A percentile compares a stretch with the other conserved stretches of the same genome.
phyloP scores from a whole-genome alignment of 495 filamentous ascomycete species.

The Aspergillus nidulans region DNA sequence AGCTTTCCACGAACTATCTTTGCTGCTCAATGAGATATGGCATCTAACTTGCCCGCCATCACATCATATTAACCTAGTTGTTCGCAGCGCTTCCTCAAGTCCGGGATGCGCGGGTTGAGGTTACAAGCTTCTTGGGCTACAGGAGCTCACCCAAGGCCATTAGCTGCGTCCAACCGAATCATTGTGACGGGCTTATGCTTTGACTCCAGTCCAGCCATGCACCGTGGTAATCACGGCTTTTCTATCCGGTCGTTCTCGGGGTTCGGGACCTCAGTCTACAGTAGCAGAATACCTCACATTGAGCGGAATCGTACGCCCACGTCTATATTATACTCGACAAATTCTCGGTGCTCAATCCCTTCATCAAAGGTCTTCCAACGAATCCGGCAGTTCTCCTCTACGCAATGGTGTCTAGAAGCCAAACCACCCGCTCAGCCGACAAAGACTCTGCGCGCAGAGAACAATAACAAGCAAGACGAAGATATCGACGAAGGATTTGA shows the following conservation, averaged over 20 bases:
- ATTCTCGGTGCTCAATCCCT: constrained; percentile 6
- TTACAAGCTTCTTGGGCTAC: constrained; percentile 34
- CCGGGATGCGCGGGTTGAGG: constrained; percentile 42
- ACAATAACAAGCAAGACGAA: constrained; percentile 34
- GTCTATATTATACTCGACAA: constrained; percentile 16
- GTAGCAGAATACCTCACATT: constrained; percentile 8
- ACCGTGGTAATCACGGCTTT: constrained; percentile 7
- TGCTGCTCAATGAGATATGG: constrained; percentile 32
- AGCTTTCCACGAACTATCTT: not conserved
- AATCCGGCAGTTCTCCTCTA: constrained; percentile 27
- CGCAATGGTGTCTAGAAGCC: constrained; percentile 25
- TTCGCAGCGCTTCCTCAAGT: constrained; percentile 20
- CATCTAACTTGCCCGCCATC: constrained; percentile 25
- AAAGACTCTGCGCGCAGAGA: constrained; percentile 14
- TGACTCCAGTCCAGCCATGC: constrained; percentile 5
- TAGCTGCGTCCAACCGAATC: constrained; percentile 17
- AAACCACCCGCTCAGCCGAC: constrained; percentile 20
- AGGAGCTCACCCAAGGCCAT: constrained; percentile 27
- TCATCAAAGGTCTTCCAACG: constrained; percentile 21
- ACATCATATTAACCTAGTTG: constrained; percentile 22
- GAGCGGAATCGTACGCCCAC: constrained; percentile 13
- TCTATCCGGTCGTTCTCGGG: constrained; percentile 23
- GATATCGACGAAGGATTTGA: constrained; percentile 58
- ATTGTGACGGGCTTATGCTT: constrained; percentile 19
- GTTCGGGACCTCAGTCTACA: constrained; percentile 20